These are phyloP conservation scores for Oryza longistaminata DNA, from an alignment of 176 grass and related monocot species.

Conservation along the genomic window DNA sequence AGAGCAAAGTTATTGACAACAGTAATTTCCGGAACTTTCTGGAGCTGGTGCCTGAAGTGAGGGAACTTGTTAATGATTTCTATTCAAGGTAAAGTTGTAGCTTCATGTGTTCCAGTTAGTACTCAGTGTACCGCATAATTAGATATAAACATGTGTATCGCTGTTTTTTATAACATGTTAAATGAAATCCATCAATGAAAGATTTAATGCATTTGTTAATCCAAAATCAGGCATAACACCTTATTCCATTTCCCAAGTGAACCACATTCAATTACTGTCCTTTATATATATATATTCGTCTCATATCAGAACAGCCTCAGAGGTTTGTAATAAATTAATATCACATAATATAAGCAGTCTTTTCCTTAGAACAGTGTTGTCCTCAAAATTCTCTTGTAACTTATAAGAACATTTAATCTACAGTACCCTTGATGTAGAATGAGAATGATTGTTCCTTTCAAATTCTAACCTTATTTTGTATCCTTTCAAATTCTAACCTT, in stretches of 20 bases:
- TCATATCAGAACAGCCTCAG: not conserved
- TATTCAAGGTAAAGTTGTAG: constrained; percentile 73
- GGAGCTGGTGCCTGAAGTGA: constrained; percentile 95
- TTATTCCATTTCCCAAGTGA: not conserved
- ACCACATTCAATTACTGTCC: not conserved
- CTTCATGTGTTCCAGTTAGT: constrained; percentile 21
- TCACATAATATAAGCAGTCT: not conserved
- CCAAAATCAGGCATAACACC: not conserved
- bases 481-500: not conserved
- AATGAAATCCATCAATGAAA: not conserved
- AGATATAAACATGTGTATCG: not conserved
- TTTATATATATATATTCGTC: not conserved
- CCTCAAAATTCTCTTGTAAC: not conserved
- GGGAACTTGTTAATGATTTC: constrained; percentile 98
- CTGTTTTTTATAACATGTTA: not conserved
- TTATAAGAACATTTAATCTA: not conserved
- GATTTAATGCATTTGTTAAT: not conserved
- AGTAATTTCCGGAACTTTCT: constrained; percentile 95
- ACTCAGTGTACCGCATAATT: not conserved
- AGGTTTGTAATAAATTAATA: not conserved
- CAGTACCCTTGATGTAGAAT: not conserved
- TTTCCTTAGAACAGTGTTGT: not conserved
- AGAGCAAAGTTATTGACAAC: constrained; percentile 97
- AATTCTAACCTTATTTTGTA: not conserved
- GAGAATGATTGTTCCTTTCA: not conserved